Evolutionary conservation across 768 basidiomycete genomes (phyloP), one percentile per base, ranked within the genome.

Genomic region (Amanita rubescens): DNA sequence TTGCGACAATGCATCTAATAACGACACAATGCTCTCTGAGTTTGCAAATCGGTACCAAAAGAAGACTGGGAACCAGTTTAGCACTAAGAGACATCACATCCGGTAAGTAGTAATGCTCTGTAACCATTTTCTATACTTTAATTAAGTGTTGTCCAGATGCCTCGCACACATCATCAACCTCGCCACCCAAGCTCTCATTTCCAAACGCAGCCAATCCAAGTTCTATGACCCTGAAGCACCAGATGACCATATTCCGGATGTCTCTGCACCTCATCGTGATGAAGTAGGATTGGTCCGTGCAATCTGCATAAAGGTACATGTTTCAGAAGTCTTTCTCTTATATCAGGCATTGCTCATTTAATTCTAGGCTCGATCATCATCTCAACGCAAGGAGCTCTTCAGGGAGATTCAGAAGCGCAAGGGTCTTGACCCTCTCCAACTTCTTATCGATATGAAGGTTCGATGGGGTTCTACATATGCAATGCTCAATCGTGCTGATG

Each of bases 91-190:
- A 5, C 25, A 15, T 9, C 44, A 27, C n/a, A 46, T 46, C 44
- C 7, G n/a, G 44, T 46, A 46, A 11, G 15, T 46, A 8, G 12
- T n/a, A n/a, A n/a, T n/a, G n/a, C n/a, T n/a, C n/a, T n/a, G n/a
- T n/a, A n/a, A n/a, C n/a, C n/a, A n/a, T n/a, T n/a, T n/a, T n/a
- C n/a, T n/a, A n/a, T n/a, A n/a, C n/a, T n/a, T n/a, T 33, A 22
- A 25, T 39, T 19, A 7, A n/a, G n/a, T n/a, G n/a, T n/a, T n/a
- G n/a, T n/a, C n/a, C 35, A 49, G 69, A 12, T 71, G 61, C 50
- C 55, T 65, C 17, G 68, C 68, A 1, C 70, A 71, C 48, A 63
- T 71, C 19, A 60, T 70, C 43, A 70, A 71, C 42, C 60, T 70
- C n/a, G 62, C 64, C 14, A 70, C 64, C 5, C 69, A 69, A 55